phyloP scores from a whole-genome alignment of 257 asterid genomes.

The Solanum okadae region DNA sequence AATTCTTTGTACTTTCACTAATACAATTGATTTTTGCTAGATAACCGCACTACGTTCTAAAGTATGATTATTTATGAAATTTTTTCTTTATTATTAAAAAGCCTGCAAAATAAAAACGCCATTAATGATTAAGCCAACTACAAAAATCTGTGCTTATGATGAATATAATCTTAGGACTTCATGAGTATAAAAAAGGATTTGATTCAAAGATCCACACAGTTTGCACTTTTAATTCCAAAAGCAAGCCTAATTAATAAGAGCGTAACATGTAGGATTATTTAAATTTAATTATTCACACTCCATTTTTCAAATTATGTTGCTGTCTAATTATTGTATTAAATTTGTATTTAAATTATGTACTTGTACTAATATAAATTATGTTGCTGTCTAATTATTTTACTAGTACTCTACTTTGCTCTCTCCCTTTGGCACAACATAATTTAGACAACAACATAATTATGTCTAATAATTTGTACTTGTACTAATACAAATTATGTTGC shows the following conservation, averaged over 20 bases:
- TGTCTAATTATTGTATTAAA: not conserved
- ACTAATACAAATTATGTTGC: not conserved
- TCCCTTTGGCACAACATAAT: no score
- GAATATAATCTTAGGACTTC: not conserved
- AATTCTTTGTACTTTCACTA: not conserved
- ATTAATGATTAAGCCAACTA: not conserved
- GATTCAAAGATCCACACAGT: not conserved
- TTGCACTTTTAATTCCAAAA: not conserved
- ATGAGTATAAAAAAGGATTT: not conserved
- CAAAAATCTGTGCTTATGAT: not conserved
- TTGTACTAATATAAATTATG: not conserved
- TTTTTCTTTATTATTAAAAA: not conserved
- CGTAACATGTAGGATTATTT: not conserved
- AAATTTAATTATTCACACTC: not conserved
- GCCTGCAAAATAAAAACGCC: not conserved
- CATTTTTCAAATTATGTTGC: not conserved
- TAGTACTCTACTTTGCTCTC: not conserved
- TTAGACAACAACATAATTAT: no score
- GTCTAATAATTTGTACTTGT: no score
- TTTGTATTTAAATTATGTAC: no score
- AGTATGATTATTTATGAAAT: not conserved
- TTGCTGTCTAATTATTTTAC: not conserved
- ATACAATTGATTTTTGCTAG: not conserved
- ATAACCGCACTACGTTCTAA: not conserved
- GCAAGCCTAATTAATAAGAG: not conserved